phyloP scores from a whole-genome alignment of 108 stramenopile species.

The Halocafeteria seosinensis region DNA sequence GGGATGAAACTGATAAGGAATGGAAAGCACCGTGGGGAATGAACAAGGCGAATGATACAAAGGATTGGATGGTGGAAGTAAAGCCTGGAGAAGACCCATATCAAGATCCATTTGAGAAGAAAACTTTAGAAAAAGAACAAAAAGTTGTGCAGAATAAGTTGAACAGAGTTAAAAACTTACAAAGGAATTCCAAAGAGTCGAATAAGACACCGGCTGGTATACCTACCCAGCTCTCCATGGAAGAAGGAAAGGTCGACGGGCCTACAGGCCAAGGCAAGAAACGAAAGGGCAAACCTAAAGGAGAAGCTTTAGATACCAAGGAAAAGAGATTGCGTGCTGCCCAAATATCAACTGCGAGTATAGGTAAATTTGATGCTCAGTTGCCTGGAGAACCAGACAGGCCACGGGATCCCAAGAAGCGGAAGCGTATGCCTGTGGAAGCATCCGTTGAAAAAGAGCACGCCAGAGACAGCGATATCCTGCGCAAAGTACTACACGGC shows the following conservation, averaged over 20 bases:
- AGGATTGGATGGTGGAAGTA: constrained; percentile 31
- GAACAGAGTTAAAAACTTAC: constrained; percentile 15
- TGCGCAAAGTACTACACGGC: too few relatives aligned
- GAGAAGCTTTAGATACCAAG: neutral
- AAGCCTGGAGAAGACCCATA: constrained; percentile 18
- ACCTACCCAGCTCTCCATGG: neutral
- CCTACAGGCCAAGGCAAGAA: neutral
- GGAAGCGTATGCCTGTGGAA: too few relatives aligned
- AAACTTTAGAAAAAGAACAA: constrained; percentile 25
- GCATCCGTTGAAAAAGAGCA: too few relatives aligned
- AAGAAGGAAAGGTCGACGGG: neutral
- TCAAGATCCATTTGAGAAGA: constrained; percentile 30
- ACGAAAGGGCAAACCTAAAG: neutral
- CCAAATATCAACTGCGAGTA: constrained; percentile 12
- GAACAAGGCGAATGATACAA: constrained; percentile 18
- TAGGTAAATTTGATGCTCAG: constrained; percentile 7
- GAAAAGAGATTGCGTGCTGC: neutral
- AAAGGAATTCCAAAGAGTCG: neutral
- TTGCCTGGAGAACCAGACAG: constrained; percentile 6
- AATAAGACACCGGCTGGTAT: neutral
- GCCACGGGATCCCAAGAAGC: too few relatives aligned
- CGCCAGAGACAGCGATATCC: too few relatives aligned
- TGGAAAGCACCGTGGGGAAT: constrained; percentile 36
- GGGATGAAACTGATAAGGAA: constrained; percentile 34
- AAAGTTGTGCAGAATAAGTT: constrained; percentile 32